These are phyloP conservation scores for Durotheca rogersii DNA, from an alignment of 495 filamentous ascomycete species.

Conservation along the genomic window DNA sequence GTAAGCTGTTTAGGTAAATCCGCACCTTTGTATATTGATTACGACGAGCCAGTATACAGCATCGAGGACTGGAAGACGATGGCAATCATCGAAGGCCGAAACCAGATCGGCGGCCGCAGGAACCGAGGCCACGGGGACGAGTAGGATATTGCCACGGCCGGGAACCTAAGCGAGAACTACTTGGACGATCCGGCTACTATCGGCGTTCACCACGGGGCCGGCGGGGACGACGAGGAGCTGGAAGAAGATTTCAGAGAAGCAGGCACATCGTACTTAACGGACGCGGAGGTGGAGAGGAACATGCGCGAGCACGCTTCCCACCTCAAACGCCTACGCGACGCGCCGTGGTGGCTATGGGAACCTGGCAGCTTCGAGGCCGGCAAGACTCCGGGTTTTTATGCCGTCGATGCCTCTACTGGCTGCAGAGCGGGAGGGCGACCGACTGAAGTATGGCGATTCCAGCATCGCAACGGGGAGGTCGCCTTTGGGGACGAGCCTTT, in stretches of 20 bases:
- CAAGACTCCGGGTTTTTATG: too few relatives aligned
- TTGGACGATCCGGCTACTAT: too few relatives aligned
- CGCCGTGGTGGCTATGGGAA: slow-evolving; percentile 1
- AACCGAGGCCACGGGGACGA: too few relatives aligned
- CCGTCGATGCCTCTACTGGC: too few relatives aligned
- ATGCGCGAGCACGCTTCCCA: slow-evolving; percentile 5
- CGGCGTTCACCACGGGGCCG: too few relatives aligned
- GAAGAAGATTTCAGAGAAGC: too few relatives aligned
- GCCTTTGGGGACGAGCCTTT: slow-evolving; percentile 16
- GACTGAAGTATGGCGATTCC: slow-evolving; percentile 14
- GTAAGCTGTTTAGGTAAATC: background rate
- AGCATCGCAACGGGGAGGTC: slow-evolving; percentile 15
- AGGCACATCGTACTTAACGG: too few relatives aligned
- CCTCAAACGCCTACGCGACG: background rate
- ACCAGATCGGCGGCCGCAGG: background rate
- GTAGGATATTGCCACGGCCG: too few relatives aligned
- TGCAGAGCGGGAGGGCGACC: background rate
- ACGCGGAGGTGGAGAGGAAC: background rate
- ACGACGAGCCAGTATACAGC: background rate
- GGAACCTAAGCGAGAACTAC: too few relatives aligned
- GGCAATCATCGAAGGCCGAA: background rate
- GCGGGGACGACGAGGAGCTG: too few relatives aligned
- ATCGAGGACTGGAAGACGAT: background rate
- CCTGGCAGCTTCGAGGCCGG: too few relatives aligned
- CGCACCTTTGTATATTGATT: background rate